phyloP scores from a whole-genome alignment of 306 rosid species.

The Bauhinia variegata region DNA sequence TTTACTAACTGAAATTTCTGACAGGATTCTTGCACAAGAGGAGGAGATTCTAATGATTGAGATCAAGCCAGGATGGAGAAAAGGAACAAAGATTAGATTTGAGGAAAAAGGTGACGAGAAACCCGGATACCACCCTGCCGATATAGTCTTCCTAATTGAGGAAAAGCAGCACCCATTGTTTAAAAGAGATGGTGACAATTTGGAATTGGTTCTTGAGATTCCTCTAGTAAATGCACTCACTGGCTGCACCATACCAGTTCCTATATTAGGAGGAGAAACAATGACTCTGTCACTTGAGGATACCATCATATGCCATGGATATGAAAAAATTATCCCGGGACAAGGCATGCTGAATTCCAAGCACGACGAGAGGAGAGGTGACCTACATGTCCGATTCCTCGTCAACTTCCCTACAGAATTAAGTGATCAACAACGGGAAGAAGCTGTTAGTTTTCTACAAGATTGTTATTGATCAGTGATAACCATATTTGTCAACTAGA shows the following conservation, averaged over 20 bases:
- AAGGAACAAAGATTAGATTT: constrained; percentile 80
- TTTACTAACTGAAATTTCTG: constrained; percentile 29
- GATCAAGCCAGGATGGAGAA: constrained; percentile 89
- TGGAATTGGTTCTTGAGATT: constrained; percentile 71
- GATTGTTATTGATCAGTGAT: constrained; percentile 53
- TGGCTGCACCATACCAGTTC: constrained; percentile 76
- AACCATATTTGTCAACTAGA: constrained; percentile 4
- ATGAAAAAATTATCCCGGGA: constrained; percentile 64
- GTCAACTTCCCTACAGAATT: constrained; percentile 62
- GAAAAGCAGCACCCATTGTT: constrained; percentile 71
- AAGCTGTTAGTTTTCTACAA: constrained; percentile 61
- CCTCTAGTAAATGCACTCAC: constrained; percentile 76
- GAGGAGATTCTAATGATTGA: constrained; percentile 66
- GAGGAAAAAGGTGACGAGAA: constrained; percentile 91
- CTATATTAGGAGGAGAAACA: constrained; percentile 72
- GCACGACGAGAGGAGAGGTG: constrained; percentile 61
- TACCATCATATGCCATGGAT: constrained; percentile 68
- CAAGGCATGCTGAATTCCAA: constrained; percentile 81
- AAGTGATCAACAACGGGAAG: constrained; percentile 58
- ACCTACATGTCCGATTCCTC: constrained; percentile 69
- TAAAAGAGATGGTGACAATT: constrained; percentile 63
- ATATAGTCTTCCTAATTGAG: constrained; percentile 67
- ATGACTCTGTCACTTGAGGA: constrained; percentile 66
- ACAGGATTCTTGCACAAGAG: constrained; percentile 71
- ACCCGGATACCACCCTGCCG: constrained; percentile 91